Evolutionary conservation across 2,329 filamentous ascomycete species (phyloP), one percentile per base, ranked within the genome.

Genomic region (Colletotrichum abscissum): DNA sequence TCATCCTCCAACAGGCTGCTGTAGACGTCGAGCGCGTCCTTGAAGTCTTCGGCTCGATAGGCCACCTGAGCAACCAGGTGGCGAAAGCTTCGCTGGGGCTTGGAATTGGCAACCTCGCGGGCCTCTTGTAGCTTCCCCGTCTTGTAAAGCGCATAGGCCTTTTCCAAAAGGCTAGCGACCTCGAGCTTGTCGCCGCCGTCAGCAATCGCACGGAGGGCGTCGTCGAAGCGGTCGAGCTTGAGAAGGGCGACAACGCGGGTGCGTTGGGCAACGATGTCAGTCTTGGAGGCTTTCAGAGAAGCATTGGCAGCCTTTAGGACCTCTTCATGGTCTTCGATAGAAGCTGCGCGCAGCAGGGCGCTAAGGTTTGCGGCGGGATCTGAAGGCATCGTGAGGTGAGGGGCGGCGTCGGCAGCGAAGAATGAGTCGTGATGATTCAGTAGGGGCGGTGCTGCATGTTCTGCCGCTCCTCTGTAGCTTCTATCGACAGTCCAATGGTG

Each of bases 91-190:
- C 82, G 80, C 74, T 84, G 76, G 4, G 78, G 69, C 12, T 76
- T 76, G 12, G 84, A 76, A 19, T 82, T 78, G 22, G 89, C 78
- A 19, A 84, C 75, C 24, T 74, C 69, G 19, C 72, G 68, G n/a
- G 94, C 94, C 69, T 92, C 91, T 24, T 88, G 85, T 1, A 94
- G 88, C 75, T 91, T 87, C 28, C 93, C 93, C 0, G 90, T 89
- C 85, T 95, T 97, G 84, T 97, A 97, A 24, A 95, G 87, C n/a
- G 93, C 92, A 84, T 97, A 97, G 2, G 93, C 90, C 80, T 92
- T 92, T 81, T 95, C 94, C 56, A 95, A 86, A 19, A 84, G 79
- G 76, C 92, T 94, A 70, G 84, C 83, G 52, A 88, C 84, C 79
- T 92, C 89, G 70, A 95, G 83, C 75, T 84, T 86, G 71, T 89